These are phyloP conservation scores for Phylloporus sp. DNA, from an alignment of 768 basidiomycete species.

Conservation along the genomic window DNA sequence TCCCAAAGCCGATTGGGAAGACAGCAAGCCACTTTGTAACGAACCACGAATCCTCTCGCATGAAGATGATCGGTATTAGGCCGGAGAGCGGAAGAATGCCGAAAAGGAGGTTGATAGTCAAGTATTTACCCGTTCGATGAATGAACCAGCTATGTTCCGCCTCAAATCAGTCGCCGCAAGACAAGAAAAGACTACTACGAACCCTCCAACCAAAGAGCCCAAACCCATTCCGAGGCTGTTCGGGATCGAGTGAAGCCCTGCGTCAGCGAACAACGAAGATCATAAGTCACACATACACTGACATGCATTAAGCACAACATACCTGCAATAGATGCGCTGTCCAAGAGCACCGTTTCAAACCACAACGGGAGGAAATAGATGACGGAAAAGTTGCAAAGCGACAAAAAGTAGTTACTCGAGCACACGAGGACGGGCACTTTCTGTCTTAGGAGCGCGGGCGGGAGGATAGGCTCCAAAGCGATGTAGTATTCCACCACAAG, in stretches of 20 bases:
- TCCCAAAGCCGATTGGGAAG: conserved; percentile 17
- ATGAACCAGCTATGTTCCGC: conserved; percentile 36
- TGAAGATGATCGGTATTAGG: conserved; percentile 33
- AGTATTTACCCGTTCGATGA: conserved; percentile 50
- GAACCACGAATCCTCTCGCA: conserved; percentile 21
- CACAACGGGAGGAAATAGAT: conserved; percentile 77
- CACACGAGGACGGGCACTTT: conserved; percentile 68
- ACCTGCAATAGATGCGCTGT: conserved; percentile 65
- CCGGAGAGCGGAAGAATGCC: conserved; percentile 46
- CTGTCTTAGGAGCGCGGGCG: conserved; percentile 57
- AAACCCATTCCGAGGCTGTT: conserved; percentile 46
- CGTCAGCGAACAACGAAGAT: not conserved
- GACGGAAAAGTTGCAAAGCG: conserved; percentile 68
- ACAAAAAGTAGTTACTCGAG: conserved; percentile 65
- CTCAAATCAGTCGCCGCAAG: too few relatives aligned
- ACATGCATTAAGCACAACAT: not conserved
- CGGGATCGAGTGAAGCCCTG: conserved; percentile 46
- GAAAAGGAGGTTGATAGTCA: conserved; percentile 41
- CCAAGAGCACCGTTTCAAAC: conserved; percentile 74
- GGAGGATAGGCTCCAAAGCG: conserved; percentile 65
- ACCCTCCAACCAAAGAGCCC: conserved; percentile 50
- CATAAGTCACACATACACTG: too few relatives aligned
- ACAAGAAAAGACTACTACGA: not conserved
- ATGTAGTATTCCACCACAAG: conserved; percentile 55
- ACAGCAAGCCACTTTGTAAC: conserved; percentile 21